These are phyloP conservation scores for Chaetomidium leptoderma DNA, from an alignment of 495 filamentous ascomycete species.

Conservation along the genomic window DNA sequence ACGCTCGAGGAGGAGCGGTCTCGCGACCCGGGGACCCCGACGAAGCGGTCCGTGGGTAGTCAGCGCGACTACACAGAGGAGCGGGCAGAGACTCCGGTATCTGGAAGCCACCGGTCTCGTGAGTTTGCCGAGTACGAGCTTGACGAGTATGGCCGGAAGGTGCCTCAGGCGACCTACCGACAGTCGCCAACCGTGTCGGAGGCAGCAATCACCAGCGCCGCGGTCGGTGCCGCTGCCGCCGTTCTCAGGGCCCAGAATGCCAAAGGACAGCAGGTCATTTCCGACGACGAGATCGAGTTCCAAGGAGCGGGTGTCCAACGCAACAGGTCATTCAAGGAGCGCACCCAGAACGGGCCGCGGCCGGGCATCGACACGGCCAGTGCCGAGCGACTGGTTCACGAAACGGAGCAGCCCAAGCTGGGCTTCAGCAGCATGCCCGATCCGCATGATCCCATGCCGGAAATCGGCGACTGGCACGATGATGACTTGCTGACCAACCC, in stretches of 20 bases:
- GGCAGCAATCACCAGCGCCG: conserved; percentile 49
- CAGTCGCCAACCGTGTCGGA: conserved; percentile 48
- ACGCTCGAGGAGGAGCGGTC: conserved; percentile 31
- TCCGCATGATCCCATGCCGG: conserved; percentile 59
- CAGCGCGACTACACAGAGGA: conserved; percentile 23
- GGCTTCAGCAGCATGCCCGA: conserved; percentile 61
- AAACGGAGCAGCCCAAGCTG: conserved; percentile 55
- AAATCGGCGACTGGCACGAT: conserved; percentile 59
- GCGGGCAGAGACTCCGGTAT: conserved; percentile 20
- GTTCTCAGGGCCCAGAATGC: conserved; percentile 38
- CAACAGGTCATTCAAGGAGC: conserved; percentile 55
- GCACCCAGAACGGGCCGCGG: conserved; percentile 43
- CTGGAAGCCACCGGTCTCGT: conserved; percentile 32
- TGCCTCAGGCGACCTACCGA: conserved; percentile 36
- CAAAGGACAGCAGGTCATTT: conserved; percentile 30
- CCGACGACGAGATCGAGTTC: conserved; percentile 30
- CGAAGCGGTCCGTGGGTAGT: conserved; percentile 35
- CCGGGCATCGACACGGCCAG: conserved; percentile 71
- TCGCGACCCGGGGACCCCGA: conserved; percentile 32
- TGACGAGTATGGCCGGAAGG: conserved; percentile 52
- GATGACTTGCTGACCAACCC: conserved; percentile 49
- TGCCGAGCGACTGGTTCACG: conserved; percentile 56
- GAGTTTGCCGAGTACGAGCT: conserved; percentile 46
- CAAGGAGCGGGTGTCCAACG: conserved; percentile 38
- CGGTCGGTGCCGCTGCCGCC: conserved; percentile 47